A percentile compares a stretch with the other conserved stretches of the same genome.
These are phyloP conservation scores for Teunomyces funiuensis DNA, from an alignment of 805 yeast species.

Conservation along the genomic window DNA sequence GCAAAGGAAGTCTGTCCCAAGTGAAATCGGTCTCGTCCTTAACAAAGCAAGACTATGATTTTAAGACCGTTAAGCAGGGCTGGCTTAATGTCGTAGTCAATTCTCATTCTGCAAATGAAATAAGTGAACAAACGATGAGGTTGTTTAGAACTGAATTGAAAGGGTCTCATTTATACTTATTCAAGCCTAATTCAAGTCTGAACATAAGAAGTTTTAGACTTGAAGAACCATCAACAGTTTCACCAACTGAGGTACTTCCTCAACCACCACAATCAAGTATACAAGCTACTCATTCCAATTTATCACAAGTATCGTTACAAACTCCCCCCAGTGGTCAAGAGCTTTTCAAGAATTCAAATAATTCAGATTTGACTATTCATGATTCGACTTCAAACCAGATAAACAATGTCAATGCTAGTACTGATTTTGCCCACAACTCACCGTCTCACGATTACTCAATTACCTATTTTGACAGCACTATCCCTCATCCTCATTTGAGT, in stretches of 20 bases:
- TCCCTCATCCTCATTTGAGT: slow-evolving; percentile 39
- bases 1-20: not conserved
- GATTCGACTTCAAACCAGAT: slow-evolving; percentile 6
- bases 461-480: slow-evolving; percentile 22
- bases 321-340: slow-evolving; percentile 11
- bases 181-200: slow-evolving; percentile 53
- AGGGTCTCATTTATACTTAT: slow-evolving; percentile 65
- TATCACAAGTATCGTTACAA: not conserved
- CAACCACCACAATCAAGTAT: slow-evolving; percentile 3
- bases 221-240: slow-evolving; percentile 6
- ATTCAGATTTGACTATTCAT: slow-evolving; percentile 15
- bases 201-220: slow-evolving; percentile 35
- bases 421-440: not conserved
- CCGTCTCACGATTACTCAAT: slow-evolving; percentile 15
- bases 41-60: slow-evolving; percentile 33
- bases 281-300: slow-evolving; percentile 1
- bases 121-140: slow-evolving; percentile 38
- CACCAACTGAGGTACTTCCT: slow-evolving; percentile 1
- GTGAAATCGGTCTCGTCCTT: slow-evolving; percentile 17
- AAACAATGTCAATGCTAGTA: not conserved
- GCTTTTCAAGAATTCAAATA: slow-evolving; percentile 17
- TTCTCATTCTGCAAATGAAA: slow-evolving; percentile 30
- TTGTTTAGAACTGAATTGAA: slow-evolving; percentile 64
- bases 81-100: slow-evolving; percentile 41
- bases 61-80: slow-evolving; percentile 26